Conservation (phyloP, 306 rosid genomes). For the Pyrus bretschneideri region DNA sequence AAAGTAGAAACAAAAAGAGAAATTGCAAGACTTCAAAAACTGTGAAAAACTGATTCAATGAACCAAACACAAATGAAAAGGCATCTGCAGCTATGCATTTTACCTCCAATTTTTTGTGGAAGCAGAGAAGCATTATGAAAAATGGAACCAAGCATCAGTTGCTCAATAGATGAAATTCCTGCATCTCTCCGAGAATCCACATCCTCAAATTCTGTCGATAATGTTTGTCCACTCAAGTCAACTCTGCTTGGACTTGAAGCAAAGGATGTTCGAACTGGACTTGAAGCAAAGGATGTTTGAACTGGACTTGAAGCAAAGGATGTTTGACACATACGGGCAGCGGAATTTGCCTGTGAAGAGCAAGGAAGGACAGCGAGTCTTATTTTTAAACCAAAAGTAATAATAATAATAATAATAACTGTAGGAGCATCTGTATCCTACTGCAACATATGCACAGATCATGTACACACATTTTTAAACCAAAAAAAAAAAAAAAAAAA, state of each 20-base stretch:
- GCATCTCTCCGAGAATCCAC: slow-evolving; percentile 35
- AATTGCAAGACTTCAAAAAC: not conserved
- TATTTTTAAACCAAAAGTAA: too few relatives aligned
- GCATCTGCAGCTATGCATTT: slow-evolving; percentile 6
- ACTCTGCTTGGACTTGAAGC: slow-evolving; percentile 30
- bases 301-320: slow-evolving; percentile 26
- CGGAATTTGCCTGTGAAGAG: slow-evolving; percentile 28
- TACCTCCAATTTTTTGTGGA: slow-evolving; percentile 37
- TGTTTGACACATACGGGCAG: slow-evolving; percentile 5
- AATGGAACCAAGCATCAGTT: slow-evolving; percentile 25
- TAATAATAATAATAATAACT: too few relatives aligned
- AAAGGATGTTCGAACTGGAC: slow-evolving; percentile 32
- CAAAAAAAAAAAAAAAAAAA: too few relatives aligned
- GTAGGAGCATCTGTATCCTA: too few relatives aligned
- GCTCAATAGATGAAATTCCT: slow-evolving; percentile 25
- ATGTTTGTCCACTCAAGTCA: slow-evolving; percentile 26
- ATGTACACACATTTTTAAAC: too few relatives aligned
- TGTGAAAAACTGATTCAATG: not conserved
- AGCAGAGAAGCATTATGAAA: slow-evolving; percentile 21
- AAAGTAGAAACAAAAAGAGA: not conserved
- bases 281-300: too few relatives aligned
- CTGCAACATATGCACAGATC: too few relatives aligned
- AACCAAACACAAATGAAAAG: not conserved
- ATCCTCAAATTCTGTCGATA: slow-evolving; percentile 33
- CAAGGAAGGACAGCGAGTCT: slow-evolving; percentile 6